Evolutionary conservation across 1,284 basidiomycete species (phyloP).

Genomic region (Caloboletus firmus): DNA sequence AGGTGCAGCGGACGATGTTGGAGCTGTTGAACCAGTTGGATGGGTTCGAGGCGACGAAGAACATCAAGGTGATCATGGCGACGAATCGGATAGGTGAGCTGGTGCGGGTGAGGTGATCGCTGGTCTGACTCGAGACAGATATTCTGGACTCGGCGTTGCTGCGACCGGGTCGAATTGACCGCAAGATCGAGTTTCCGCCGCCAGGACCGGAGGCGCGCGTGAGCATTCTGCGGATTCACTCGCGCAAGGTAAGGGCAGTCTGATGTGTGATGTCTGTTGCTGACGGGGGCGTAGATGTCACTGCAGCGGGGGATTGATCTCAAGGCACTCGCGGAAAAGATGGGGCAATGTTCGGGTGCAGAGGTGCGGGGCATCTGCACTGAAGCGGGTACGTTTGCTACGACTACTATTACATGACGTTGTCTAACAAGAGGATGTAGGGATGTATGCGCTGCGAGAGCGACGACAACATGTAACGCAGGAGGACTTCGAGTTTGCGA

Average conservation of each 20-base stretch:
- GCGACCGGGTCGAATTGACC: constrained; percentile 95
- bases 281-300: constrained; percentile 72
- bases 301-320: constrained; percentile 97
- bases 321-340: constrained; percentile 93
- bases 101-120: background rate
- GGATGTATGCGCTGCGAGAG: constrained; percentile 97
- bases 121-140: constrained; percentile 48
- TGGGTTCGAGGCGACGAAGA: constrained; percentile 97
- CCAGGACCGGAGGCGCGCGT: constrained; percentile 97
- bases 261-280: background rate
- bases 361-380: constrained; percentile 99
- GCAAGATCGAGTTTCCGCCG: constrained; percentile 99
- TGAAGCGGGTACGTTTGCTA: constrained; percentile 73
- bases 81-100: constrained; percentile 89
- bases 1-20: constrained; percentile 98
- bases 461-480: constrained; percentile 96
- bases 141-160: constrained; percentile 95
- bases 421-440: constrained; percentile 36
- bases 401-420: accelerated
- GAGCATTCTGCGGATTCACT: constrained; percentile 95
- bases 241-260: constrained; percentile 70
- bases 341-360: constrained; percentile 98
- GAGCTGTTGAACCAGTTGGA: constrained; percentile 97
- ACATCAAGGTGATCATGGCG: constrained; percentile 99
- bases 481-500: constrained; percentile 98